These are phyloP conservation scores for Plasmodium knowlesi DNA, from an alignment of 169 alveolate genomes.

Conservation along the genomic window DNA sequence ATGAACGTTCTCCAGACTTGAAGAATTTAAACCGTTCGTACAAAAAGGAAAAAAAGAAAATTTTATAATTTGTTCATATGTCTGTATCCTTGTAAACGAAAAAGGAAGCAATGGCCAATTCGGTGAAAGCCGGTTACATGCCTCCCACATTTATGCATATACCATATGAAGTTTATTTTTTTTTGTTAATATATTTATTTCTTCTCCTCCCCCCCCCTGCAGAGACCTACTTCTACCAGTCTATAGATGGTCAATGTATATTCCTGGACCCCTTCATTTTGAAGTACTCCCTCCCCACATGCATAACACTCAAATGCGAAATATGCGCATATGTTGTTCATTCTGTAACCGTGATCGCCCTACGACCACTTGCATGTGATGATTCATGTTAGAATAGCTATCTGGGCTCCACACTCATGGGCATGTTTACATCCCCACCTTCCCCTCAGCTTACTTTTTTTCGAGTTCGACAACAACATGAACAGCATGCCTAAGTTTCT, in stretches of 20 bases:
- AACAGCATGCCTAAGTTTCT: conserved; percentile 51
- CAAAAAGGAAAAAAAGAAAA: not conserved
- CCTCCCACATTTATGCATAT: not conserved
- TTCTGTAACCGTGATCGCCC: too few relatives aligned
- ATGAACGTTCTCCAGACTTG: not conserved
- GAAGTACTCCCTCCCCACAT: not conserved
- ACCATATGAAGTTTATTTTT: not conserved
- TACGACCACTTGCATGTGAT: not conserved
- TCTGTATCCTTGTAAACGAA: not conserved
- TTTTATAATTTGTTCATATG: not conserved
- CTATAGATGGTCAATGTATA: conserved; percentile 66
- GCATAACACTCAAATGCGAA: not conserved
- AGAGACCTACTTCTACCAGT: conserved; percentile 65
- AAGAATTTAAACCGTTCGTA: conserved; percentile 15
- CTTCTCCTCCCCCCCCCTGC: not conserved
- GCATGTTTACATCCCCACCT: not conserved
- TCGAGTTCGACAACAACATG: conserved; percentile 36
- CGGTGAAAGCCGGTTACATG: not conserved
- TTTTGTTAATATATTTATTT: not conserved
- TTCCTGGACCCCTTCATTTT: conserved; percentile 64
- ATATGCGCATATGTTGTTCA: not conserved
- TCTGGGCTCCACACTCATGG: not conserved
- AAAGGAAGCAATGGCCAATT: not conserved
- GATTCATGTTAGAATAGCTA: not conserved
- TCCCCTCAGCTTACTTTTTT: conserved; percentile 29